phyloP scores from a whole-genome alignment of 306 rosid species.

The Dicorynia guianensis region DNA sequence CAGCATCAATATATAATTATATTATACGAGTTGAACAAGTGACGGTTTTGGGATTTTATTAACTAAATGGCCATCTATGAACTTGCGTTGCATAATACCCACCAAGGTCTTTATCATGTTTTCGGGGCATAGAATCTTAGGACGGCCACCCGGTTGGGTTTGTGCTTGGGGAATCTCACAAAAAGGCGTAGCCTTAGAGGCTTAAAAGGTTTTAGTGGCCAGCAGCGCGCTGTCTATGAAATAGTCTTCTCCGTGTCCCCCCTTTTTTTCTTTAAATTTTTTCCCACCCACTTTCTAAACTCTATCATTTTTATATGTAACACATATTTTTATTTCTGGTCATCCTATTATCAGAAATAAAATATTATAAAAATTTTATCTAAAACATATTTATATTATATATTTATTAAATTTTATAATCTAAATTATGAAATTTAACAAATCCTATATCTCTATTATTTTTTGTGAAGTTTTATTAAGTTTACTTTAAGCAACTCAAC shows the following conservation, averaged over 20 bases:
- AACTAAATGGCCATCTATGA: slow-evolving; percentile 8
- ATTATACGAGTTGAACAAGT: slow-evolving; percentile 11
- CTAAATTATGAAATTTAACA: no score
- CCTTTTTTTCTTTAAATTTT: not conserved
- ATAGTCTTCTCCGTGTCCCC: slow-evolving; percentile 14
- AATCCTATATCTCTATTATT: no score
- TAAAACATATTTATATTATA: no score
- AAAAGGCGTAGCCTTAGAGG: slow-evolving; percentile 66
- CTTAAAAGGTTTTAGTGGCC: slow-evolving; percentile 65
- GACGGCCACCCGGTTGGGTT: slow-evolving; percentile 72
- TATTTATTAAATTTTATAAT: no score
- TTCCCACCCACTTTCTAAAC: slow-evolving; percentile 36
- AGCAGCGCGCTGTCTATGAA: slow-evolving; percentile 46
- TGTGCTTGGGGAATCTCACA: slow-evolving; percentile 64
- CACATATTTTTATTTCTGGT: slow-evolving; percentile 13
- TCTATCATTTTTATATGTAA: slow-evolving; percentile 40
- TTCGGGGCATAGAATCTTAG: slow-evolving; percentile 69
- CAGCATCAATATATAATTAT: not conserved
- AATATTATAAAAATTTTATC: no score
- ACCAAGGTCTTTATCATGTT: slow-evolving; percentile 53
- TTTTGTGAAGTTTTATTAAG: no score
- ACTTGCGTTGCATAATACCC: slow-evolving; percentile 1
- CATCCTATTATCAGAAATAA: no score
- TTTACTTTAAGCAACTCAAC: no score
- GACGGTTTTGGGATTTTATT: not conserved